phyloP scores from a whole-genome alignment of 345 rosid species.

The Salix udensis region DNA sequence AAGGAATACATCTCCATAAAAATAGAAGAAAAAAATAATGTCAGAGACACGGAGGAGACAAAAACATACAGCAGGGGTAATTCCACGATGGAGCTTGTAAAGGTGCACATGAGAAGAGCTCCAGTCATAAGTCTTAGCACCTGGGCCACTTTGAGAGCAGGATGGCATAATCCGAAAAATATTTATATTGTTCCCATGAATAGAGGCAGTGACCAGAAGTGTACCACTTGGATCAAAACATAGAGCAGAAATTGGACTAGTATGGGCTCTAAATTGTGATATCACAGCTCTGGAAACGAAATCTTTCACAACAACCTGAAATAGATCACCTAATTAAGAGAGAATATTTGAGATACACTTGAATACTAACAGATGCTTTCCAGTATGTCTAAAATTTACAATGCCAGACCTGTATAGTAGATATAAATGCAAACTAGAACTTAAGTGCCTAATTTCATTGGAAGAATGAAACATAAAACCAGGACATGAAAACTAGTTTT shows the following conservation, averaged over 20 bases:
- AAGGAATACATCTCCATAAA: slow-evolving; percentile 13
- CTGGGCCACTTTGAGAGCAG: slow-evolving; percentile 51
- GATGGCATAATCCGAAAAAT: slow-evolving; percentile 84
- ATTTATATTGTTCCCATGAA: slow-evolving; percentile 85
- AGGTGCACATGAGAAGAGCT: slow-evolving; percentile 90
- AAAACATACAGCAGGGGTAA: slow-evolving; percentile 85
- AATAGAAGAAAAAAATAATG: neutral
- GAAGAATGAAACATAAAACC: slow-evolving; percentile 8
- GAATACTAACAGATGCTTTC: neutral
- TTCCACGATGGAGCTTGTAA: slow-evolving; percentile 95
- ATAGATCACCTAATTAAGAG: slow-evolving; percentile 18
- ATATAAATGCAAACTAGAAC: neutral
- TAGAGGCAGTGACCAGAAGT: slow-evolving; percentile 82
- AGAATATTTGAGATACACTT: neutral
- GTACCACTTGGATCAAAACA: slow-evolving; percentile 98
- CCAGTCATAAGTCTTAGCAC: slow-evolving; percentile 68
- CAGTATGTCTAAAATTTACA: slow-evolving; percentile 6
- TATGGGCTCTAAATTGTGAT: slow-evolving; percentile 90
- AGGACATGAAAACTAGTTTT: neutral
- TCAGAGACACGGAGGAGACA: slow-evolving; percentile 7
- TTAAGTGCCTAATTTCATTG: slow-evolving; percentile 3
- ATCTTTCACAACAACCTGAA: slow-evolving; percentile 94
- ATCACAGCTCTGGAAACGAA: slow-evolving; percentile 73
- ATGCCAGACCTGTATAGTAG: neutral
- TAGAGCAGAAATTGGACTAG: slow-evolving; percentile 90